Percentiles rank a stretch among this genome's conserved stretches.
These are phyloP conservation scores for Pleurotus pulmonarius DNA, from an alignment of 768 basidiomycete genomes.

Conservation along the genomic window DNA sequence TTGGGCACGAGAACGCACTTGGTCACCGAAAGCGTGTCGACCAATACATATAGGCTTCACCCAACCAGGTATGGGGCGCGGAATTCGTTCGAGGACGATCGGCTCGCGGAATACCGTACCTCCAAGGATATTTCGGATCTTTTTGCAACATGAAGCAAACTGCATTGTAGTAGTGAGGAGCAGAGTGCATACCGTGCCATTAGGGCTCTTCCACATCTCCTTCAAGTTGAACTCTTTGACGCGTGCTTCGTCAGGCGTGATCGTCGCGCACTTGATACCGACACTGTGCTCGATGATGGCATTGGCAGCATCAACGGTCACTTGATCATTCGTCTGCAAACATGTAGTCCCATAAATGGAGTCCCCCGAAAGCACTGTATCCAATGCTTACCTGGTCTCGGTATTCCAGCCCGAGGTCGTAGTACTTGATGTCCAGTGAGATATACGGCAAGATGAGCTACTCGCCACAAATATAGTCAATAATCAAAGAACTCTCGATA, in stretches of 20 bases:
- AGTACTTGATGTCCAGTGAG: slow-evolving; percentile 96
- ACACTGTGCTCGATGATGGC: slow-evolving; percentile 94
- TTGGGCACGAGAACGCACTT: slow-evolving; percentile 37
- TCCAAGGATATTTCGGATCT: slow-evolving; percentile 97
- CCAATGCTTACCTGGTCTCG: slow-evolving; percentile 67
- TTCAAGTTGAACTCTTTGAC: slow-evolving; percentile 97
- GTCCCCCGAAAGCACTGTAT: too few species aligned
- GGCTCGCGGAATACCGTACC: slow-evolving; percentile 99
- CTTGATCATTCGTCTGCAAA: slow-evolving; percentile 82
- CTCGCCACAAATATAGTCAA: slow-evolving; percentile 1
- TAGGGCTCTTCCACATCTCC: slow-evolving; percentile 98
- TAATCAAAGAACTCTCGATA: background rate
- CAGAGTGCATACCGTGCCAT: slow-evolving; percentile 70
- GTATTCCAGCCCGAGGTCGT: slow-evolving; percentile 91
- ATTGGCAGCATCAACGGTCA: slow-evolving; percentile 91
- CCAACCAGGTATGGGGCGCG: slow-evolving; percentile 96
- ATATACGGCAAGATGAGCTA: slow-evolving; percentile 95
- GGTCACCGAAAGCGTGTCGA: slow-evolving; percentile 96
- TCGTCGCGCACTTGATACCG: slow-evolving; percentile 98
- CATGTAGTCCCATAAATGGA: too few species aligned
- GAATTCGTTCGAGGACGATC: slow-evolving; percentile 87
- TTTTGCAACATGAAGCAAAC: slow-evolving; percentile 5
- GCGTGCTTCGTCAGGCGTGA: slow-evolving; percentile 96
- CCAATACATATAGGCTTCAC: slow-evolving; percentile 94
- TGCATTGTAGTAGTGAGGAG: slow-evolving; percentile 3